Evolutionary conservation across 2,329 filamentous ascomycete species (phyloP).

Genomic region (Pseudonectria foliicola): DNA sequence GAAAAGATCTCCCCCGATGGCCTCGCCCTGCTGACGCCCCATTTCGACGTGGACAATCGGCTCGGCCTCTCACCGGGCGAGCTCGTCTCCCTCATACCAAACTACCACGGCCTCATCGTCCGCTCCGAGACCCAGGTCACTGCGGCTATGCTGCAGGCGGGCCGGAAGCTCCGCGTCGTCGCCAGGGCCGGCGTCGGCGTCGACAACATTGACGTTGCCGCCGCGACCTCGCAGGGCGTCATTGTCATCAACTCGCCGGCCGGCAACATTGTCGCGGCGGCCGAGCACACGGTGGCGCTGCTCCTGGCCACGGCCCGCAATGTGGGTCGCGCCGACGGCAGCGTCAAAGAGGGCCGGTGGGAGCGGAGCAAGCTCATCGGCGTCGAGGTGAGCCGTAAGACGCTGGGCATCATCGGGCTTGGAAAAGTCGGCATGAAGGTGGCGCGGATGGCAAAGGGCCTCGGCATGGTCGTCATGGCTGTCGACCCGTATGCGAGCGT

Average conservation of each 20-base stretch:
- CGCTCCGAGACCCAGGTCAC: slow-evolving; percentile 79
- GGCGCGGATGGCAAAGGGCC: slow-evolving; percentile 67
- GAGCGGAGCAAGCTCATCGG: slow-evolving; percentile 68
- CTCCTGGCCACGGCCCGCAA: slow-evolving; percentile 69
- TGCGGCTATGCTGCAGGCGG: slow-evolving; percentile 56
- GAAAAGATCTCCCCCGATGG: slow-evolving; percentile 79
- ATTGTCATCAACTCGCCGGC: slow-evolving; percentile 75
- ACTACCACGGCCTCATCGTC: slow-evolving; percentile 71
- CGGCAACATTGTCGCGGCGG: slow-evolving; percentile 74
- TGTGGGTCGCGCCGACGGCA: slow-evolving; percentile 61
- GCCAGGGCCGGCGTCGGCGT: slow-evolving; percentile 76
- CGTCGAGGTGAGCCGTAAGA: slow-evolving; percentile 71
- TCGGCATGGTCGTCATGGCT: slow-evolving; percentile 69
- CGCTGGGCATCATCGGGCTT: slow-evolving; percentile 66
- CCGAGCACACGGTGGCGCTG: slow-evolving; percentile 70
- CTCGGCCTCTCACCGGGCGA: slow-evolving; percentile 56
- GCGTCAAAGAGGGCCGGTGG: slow-evolving; percentile 66
- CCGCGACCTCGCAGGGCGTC: slow-evolving; percentile 65
- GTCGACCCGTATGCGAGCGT: slow-evolving; percentile 72
- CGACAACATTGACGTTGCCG: slow-evolving; percentile 71
- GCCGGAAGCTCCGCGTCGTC: slow-evolving; percentile 65
- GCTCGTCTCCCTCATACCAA: slow-evolving; percentile 57
- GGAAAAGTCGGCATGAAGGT: slow-evolving; percentile 82
- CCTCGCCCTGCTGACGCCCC: slow-evolving; percentile 57
- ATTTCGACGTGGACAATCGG: slow-evolving; percentile 63